Evolutionary conservation across 345 rosid species (phyloP).

Genomic region (Angophora floribunda): DNA sequence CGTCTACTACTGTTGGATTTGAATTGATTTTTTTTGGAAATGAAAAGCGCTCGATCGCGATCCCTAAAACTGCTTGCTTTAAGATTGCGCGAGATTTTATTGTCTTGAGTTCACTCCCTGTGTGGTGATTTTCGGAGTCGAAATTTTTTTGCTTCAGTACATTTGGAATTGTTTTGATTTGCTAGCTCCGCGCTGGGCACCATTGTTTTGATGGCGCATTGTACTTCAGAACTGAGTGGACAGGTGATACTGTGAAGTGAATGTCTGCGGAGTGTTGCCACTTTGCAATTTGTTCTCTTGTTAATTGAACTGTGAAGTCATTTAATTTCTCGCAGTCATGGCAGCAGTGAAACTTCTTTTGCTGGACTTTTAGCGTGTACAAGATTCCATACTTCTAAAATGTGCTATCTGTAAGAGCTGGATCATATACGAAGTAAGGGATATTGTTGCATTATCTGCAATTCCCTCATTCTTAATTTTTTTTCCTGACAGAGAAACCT

Average conservation of each 20-base stretch:
- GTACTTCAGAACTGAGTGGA: background rate
- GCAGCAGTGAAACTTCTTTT: background rate
- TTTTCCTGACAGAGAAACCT: background rate
- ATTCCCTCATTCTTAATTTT: background rate
- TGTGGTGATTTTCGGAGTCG: background rate
- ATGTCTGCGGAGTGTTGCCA: background rate
- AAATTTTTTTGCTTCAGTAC: background rate
- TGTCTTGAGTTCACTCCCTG: background rate
- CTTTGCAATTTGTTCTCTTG: background rate
- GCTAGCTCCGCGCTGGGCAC: background rate
- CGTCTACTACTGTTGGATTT: background rate
- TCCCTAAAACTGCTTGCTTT: background rate
- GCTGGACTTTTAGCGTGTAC: background rate
- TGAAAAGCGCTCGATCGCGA: background rate
- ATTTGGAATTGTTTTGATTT: background rate
- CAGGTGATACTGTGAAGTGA: background rate
- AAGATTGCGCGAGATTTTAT: background rate
- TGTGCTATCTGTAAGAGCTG: background rate
- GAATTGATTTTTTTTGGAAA: background rate
- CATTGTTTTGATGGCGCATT: background rate
- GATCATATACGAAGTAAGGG: background rate
- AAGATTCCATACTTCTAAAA: background rate
- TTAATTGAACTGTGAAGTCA: background rate
- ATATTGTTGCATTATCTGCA: background rate
- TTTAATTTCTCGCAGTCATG: background rate